Evolutionary conservation across 2,329 filamentous ascomycete genomes (phyloP).

Genomic region (Penicillium polonicum): DNA sequence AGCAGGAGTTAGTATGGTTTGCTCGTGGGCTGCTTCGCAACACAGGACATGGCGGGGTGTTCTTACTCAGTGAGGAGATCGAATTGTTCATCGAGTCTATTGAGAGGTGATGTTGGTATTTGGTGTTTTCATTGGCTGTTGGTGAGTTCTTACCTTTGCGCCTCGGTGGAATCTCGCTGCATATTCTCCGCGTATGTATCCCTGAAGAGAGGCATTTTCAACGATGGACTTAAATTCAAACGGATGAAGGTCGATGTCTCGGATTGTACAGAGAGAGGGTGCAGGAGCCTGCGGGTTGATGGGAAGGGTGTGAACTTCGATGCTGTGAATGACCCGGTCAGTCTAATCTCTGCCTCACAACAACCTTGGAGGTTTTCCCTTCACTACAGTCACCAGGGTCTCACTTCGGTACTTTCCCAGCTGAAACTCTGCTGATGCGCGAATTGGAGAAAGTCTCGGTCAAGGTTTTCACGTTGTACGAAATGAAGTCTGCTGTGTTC

Average conservation of each 20-base stretch:
- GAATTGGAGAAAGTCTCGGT: neutral
- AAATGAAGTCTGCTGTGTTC: neutral
- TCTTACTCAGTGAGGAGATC: conserved; percentile 1
- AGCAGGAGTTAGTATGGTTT: neutral
- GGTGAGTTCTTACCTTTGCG: neutral
- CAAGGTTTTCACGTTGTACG: neutral
- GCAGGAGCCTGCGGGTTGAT: neutral
- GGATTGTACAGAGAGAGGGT: neutral
- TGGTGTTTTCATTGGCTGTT: neutral
- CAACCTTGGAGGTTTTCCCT: neutral
- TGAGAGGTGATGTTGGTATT: neutral
- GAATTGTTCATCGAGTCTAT: conserved; percentile 7
- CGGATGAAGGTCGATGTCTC: too few relatives aligned
- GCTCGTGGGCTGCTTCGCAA: neutral
- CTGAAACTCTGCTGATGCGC: neutral
- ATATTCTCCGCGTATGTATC: conserved; percentile 12
- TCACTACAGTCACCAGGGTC: neutral
- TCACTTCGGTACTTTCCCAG: neutral
- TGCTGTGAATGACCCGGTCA: neutral
- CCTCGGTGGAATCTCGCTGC: conserved; percentile 8
- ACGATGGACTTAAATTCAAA: neutral
- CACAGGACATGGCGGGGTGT: neutral
- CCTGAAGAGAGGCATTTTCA: neutral
- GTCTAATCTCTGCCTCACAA: neutral
- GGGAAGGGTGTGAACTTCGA: neutral